These are phyloP conservation scores for Macrophomina pseudophaseolina DNA, from an alignment of 2,329 filamentous ascomycete species.

Conservation along the genomic window DNA sequence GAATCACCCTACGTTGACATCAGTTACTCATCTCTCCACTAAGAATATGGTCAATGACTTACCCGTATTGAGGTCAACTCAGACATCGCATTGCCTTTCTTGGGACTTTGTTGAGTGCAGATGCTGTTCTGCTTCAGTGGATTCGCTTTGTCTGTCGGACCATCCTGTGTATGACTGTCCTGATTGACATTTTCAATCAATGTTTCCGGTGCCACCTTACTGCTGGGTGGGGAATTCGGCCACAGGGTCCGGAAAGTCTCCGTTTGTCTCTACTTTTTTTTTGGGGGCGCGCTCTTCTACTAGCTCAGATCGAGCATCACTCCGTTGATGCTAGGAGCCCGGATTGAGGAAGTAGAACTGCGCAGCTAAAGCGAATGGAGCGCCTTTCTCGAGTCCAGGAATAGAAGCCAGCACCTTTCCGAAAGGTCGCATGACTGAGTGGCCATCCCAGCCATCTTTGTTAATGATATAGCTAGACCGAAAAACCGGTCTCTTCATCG, in stretches of 20 bases:
- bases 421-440: slow-evolving; percentile 27
- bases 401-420: slow-evolving; percentile 31
- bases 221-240: not conserved
- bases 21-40: not conserved
- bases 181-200: too few species aligned
- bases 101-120: too few species aligned
- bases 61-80: not conserved
- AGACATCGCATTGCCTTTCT: too few species aligned
- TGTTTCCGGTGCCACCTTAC: not conserved
- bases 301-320: not conserved
- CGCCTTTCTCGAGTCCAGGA: slow-evolving; percentile 31
- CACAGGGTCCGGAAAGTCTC: not conserved
- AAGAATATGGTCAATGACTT: not conserved
- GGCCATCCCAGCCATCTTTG: slow-evolving; percentile 30
- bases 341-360: slow-evolving; percentile 31
- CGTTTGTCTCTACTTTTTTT: not conserved
- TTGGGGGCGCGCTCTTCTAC: not conserved
- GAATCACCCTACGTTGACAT: not conserved
- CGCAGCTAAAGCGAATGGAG: slow-evolving; percentile 29
- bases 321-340: not conserved
- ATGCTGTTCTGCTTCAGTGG: too few species aligned
- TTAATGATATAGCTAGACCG: slow-evolving; percentile 20
- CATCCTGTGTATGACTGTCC: too few species aligned
- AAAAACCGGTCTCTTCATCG: slow-evolving; percentile 24
- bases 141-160: too few species aligned